Percentiles rank a stretch among this genome's conserved stretches.
Conservation (phyloP, 768 basidiomycete species). For the Amanita phalloides region DNA sequence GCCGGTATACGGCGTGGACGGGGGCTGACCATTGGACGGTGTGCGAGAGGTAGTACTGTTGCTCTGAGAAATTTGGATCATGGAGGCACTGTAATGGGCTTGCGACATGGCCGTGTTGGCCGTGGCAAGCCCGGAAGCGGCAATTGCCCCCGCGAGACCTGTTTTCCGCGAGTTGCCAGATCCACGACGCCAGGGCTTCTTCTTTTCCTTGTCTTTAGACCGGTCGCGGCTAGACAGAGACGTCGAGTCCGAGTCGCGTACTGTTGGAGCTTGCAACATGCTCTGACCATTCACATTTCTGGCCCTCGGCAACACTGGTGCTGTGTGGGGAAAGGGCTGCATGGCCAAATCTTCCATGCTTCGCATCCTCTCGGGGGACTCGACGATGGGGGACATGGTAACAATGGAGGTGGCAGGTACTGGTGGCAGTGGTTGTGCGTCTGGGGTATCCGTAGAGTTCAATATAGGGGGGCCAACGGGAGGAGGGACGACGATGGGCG, state of each 20-base stretch:
- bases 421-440: not conserved
- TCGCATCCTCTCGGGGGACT: conserved; percentile 33
- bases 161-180: conserved; percentile 32
- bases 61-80: conserved; percentile 8
- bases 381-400: conserved; percentile 25
- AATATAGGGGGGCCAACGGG: conserved; percentile 6
- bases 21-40: conserved; percentile 5
- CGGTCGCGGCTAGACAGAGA: conserved; percentile 12
- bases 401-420: conserved; percentile 4
- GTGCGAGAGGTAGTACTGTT: conserved; percentile 7
- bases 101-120: conserved; percentile 41
- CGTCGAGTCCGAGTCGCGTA: conserved; percentile 13
- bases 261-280: conserved; percentile 11
- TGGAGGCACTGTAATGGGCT: conserved; percentile 23
- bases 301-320: not conserved
- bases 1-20: conserved; percentile 4
- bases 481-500: conserved; percentile 4
- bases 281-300: conserved; percentile 5
- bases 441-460: conserved; percentile 7
- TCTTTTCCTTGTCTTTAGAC: conserved; percentile 23
- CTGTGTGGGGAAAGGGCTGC: not conserved
- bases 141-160: conserved; percentile 57
- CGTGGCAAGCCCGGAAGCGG: conserved; percentile 59
- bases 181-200: conserved; percentile 30
- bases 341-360: not conserved